Conservation (phyloP, 2,329 filamentous ascomycete genomes). For the Elsinoe ampelina region DNA sequence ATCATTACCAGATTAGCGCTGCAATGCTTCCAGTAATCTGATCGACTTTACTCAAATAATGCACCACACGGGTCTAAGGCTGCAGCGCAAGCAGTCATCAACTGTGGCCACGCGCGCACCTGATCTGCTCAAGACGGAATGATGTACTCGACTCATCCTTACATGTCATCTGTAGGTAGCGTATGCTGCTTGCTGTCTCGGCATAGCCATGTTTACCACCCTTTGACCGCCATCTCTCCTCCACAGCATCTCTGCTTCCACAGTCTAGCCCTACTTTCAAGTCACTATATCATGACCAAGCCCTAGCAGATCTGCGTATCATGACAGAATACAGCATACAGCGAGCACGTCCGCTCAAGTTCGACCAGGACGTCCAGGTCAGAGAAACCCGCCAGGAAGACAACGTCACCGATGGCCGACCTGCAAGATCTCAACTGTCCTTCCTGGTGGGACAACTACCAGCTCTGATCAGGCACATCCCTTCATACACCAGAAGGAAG, state of each 20-base stretch:
- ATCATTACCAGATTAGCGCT: neutral
- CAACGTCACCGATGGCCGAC: neutral
- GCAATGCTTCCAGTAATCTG: too few species aligned
- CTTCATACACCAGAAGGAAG: slow-evolving; percentile 7
- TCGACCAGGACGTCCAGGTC: neutral
- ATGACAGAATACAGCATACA: neutral
- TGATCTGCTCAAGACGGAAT: neutral
- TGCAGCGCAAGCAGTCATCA: neutral
- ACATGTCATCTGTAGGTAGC: neutral
- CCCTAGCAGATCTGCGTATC: neutral
- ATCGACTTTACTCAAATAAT: neutral
- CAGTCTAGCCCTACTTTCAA: neutral
- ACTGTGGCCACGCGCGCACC: neutral
- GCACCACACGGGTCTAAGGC: neutral
- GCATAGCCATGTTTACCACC: neutral
- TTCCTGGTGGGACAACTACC: slow-evolving; percentile 10
- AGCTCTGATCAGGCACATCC: slow-evolving; percentile 3
- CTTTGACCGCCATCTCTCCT: neutral
- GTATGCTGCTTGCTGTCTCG: neutral
- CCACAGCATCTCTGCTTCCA: neutral
- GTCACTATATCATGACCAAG: neutral
- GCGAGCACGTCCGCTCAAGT: neutral
- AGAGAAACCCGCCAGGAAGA: neutral
- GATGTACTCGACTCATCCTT: neutral
- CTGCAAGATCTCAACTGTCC: neutral